Base-by-base conservation (phyloP, 306 rosid genomes). In the Potentilla sterilis region DNA sequence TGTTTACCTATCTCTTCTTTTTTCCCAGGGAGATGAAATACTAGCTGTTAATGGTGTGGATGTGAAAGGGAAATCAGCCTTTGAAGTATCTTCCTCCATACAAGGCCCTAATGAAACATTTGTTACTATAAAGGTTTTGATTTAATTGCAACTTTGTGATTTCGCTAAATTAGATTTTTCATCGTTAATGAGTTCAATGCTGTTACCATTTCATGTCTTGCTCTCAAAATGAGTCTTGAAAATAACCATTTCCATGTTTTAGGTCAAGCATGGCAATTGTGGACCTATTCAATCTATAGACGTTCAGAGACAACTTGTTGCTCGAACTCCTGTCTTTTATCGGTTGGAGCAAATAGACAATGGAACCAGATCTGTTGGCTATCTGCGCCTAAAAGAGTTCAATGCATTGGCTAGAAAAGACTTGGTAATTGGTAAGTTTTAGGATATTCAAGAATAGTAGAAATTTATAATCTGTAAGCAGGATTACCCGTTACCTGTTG, bases 401-500 rank as follows among this genome's bases (percentile, higher is more conserved):
- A 95, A 95, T 87, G 96, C 96, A 65, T 86, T 95, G 89, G 98
- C 98, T 58, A 87, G 86, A 88, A 95, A 95, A 81, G 96, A 95
- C 87, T 83, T 90, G 83, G 89, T 78, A 64, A 92, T 65, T n/a
- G 98, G 98, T 95, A 79, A 80, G 48, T 22, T 84, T 70, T 76
- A 74, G 47, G 10, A 34, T 71, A 70, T 73, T 75, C 7, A 62
- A 67, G n/a, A 57, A n/a, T 72, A 7, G 18, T 49, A 22, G 21
- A 4, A 44, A 22, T 63, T 21, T 24, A 46, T 15, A 47, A 55
- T 51, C n/a, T 19, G 16, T 67, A 66, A 47, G 37, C 11, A 8
- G 35, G 15, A 44, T 52, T 52, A 32, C 42, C 41, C 32, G 14
- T 63, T 28, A 32, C 67, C 51, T 71, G 28, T 2, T 18, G 13